Base-by-base conservation (phyloP, 805 yeast species). In the Nakazawaea sp. region DNA sequence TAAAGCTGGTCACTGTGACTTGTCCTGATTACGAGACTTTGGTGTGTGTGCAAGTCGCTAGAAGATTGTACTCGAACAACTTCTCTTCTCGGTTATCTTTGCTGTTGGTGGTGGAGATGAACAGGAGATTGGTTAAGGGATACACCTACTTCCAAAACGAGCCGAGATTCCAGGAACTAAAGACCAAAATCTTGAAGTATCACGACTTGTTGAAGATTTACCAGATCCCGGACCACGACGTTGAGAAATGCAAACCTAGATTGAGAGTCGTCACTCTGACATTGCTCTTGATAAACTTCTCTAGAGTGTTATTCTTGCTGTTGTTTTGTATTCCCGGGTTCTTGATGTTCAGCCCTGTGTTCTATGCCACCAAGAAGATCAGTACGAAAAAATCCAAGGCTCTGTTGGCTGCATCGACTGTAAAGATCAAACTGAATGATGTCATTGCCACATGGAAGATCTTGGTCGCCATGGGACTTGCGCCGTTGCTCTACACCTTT, bases 401-500 rank as follows among this genome's bases (percentile, higher is more conserved):
- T 32, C 98, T 97, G 0, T 66, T 92, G 43, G 89, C 88, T 9
- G 80, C 72, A 6, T 88, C 97, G 0, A 72, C 88, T 0, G 98
- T 92, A 17, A 92, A 92, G 56, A 80, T 92, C 43, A 78, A 79
- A 52, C 98, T 95, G 13, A 81, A 78, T 40, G 98, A 92, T 58
- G 97, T 92, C 18, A 74, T 92, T 42, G 97, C 97, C 2, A 89
- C 97, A 1, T 92, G 98, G 98, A 92, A 92, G 59, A 81, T 92
- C 32, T 66, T 92, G 45, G 87, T 90, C 27, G 78, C 89, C 24
- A 72, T 92, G 73, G 94, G 90, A 4, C 62, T 86, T 37, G 94
- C 97, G 0, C 98, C 98, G 2, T 56, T 86, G 29, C 63, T 92
- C 20, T 92, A 90, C 64, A 75, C 78, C 26, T 65, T 83, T 40